phyloP scores from a whole-genome alignment of 305 asterid species.

The Fraxinus sp. region DNA sequence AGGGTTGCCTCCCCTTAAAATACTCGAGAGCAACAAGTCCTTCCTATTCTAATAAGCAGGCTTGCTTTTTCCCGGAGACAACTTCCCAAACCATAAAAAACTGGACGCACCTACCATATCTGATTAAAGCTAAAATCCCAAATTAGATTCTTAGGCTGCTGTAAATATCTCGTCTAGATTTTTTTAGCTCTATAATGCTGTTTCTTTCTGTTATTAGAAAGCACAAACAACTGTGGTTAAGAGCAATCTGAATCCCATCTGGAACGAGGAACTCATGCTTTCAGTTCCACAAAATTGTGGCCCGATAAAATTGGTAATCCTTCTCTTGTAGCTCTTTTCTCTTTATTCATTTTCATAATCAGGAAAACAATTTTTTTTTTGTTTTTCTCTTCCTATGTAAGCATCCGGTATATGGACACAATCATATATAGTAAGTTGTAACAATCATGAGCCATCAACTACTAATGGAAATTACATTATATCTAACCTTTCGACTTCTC shows the following conservation, averaged over 20 bases:
- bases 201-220: slow-evolving; percentile 45
- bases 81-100: background rate
- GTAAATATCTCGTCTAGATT: background rate
- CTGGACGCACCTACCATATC: background rate
- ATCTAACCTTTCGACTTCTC: background rate
- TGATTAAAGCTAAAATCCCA: background rate
- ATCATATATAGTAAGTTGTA: background rate
- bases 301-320: slow-evolving; percentile 63
- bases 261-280: slow-evolving; percentile 67
- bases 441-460: background rate
- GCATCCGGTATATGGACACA: background rate
- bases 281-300: slow-evolving; percentile 59
- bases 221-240: slow-evolving; percentile 65
- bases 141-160: background rate
- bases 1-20: background rate
- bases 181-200: slow-evolving; percentile 3
- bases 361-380: background rate
- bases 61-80: background rate
- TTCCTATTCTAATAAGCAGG: background rate
- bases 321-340: background rate
- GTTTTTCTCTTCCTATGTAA: background rate
- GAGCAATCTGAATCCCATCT: slow-evolving; percentile 73
- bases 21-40: background rate
- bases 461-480: background rate
- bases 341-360: background rate